phyloP scores from a whole-genome alignment of 345 rosid genomes.

The Aegle marmelos region DNA sequence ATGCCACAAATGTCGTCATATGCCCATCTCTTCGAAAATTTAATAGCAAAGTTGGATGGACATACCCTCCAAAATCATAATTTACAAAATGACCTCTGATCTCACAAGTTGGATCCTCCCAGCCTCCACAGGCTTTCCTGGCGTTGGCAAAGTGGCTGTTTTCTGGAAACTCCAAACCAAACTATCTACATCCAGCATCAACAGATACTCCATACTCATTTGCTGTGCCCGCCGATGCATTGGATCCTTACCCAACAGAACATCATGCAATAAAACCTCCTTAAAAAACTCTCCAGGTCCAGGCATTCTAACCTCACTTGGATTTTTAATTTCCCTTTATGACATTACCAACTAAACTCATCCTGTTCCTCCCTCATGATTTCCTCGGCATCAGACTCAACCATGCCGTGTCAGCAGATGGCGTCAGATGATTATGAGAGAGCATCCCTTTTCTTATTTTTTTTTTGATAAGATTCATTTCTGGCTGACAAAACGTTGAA shows the following conservation, averaged over 20 bases:
- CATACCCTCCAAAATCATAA: too few species aligned
- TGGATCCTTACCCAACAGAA: constrained; percentile 40
- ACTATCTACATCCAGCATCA: constrained; percentile 44
- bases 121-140: constrained; percentile 42
- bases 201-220: constrained; percentile 48
- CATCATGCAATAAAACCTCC: constrained; percentile 44
- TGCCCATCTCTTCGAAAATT: too few species aligned
- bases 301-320: neutral
- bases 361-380: constrained; percentile 32
- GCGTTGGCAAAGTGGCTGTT: constrained; percentile 39
- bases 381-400: constrained; percentile 41
- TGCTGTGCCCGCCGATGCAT: constrained; percentile 46
- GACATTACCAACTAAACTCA: constrained; percentile 31
- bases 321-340: neutral
- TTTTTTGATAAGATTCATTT: constrained; percentile 33
- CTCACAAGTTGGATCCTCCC: constrained; percentile 35
- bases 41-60: too few species aligned
- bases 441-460: constrained; percentile 38
- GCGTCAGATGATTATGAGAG: constrained; percentile 42
- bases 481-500: constrained; percentile 29
- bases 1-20: too few species aligned
- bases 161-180: constrained; percentile 55
- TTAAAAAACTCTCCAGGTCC: constrained; percentile 27
- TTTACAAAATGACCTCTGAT: constrained; percentile 50
- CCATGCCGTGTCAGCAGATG: constrained; percentile 46